Percentiles rank a stretch among this genome's conserved stretches.
Evolutionary conservation across 352 stramenopile genomes (phyloP).

Genomic region (Halophytophthora batemanensis): DNA sequence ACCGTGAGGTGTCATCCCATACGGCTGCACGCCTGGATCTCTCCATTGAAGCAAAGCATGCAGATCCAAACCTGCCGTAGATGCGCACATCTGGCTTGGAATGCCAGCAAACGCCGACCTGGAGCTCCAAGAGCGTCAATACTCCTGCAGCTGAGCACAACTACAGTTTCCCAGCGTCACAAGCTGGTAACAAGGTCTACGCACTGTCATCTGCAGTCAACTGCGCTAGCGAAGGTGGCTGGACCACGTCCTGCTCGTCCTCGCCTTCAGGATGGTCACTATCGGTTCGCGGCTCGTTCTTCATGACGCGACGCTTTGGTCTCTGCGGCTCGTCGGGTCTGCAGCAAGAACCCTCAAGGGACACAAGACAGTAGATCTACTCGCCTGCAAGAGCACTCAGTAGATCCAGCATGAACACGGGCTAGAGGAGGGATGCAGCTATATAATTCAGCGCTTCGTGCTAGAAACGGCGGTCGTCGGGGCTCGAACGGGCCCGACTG

Average conservation of each 20-base stretch:
- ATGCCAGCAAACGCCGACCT: conserved; percentile 16
- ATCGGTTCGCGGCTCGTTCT: conserved; percentile 17
- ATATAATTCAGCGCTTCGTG: conserved; percentile 29
- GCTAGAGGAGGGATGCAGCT: conserved; percentile 8
- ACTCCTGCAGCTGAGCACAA: background rate
- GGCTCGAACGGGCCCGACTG: no score
- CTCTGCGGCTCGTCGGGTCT: background rate
- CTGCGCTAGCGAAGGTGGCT: background rate
- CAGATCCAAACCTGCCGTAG: conserved; percentile 16
- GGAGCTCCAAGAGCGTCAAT: conserved; percentile 6
- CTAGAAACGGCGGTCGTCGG: conserved; percentile 17
- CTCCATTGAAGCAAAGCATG: background rate
- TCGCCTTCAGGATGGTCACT: conserved; percentile 9
- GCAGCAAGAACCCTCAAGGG: background rate
- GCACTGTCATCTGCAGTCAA: conserved; percentile 11
- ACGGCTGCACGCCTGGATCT: background rate
- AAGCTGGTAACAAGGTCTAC: no score
- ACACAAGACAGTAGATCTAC: background rate
- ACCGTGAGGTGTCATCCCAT: no score
- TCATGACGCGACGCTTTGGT: conserved; percentile 7
- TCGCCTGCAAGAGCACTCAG: background rate
- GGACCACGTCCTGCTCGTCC: conserved; percentile 1
- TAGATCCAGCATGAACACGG: background rate
- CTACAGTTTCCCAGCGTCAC: background rate
- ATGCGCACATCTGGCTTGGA: conserved; percentile 22